Evolutionary conservation across 75 land plant species (phyloP), one percentile per base, ranked within the genome.

Genomic region (Sequoia sempervirens): DNA sequence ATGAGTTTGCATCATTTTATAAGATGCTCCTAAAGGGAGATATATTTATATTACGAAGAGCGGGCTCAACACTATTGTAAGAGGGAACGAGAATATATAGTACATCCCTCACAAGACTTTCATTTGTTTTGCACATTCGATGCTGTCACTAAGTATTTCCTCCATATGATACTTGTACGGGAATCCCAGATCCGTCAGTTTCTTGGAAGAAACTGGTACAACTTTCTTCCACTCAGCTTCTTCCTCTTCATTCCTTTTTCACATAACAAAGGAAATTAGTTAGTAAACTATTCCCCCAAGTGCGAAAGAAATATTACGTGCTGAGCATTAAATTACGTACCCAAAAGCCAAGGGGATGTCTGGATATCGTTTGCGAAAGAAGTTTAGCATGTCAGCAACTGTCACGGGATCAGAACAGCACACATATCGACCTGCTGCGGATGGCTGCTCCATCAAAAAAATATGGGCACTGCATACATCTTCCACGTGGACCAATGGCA

Each of bases 101-200:
- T n/a, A 0, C 1, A 15, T 2, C 81, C 64, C 45, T 53, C 17
- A 53, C 56, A 53, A 14, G 81, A 96, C 79, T 13, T 89, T 90
- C 83, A 92, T 92, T 79, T 83, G 88, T 45, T 86, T 68, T 86
- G 91, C 89, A 36, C 89, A 85, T 36, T 90, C 81, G 18, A 96
- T 89, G 20, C 90, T 90, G n/a, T 92, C 96, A 18, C 80, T 81
- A 47, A 83, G 86, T 94, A 96, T 96, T 38, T 94, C 91, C 81
- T 94, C 95, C 69, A 91, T 74, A 43, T 85, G 86, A 85, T 87
- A 86, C 80, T 91, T 85, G 84, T 86, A 96, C 69, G 81, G 15
- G 41, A 93, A 91, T 4, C 98, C 98, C 74, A 88, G 74, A n/a
- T 84, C 87, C 41, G 23, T 75, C 14, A 94, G 76, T 81, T 89